These are phyloP conservation scores for Perkinsus chesapeaki DNA, from an alignment of 169 alveolate species.

Conservation along the genomic window DNA sequence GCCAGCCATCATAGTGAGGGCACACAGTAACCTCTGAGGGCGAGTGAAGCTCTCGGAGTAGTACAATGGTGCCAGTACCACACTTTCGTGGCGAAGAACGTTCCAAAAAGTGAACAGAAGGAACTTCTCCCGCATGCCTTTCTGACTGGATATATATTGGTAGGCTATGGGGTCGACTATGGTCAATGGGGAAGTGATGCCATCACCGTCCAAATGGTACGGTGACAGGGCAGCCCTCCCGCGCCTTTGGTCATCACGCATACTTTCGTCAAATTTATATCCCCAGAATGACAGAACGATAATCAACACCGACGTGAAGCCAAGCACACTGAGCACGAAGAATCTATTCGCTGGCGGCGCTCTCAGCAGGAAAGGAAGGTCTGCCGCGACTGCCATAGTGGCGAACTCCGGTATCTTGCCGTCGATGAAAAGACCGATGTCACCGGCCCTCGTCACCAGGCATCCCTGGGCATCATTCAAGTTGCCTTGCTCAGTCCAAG, in stretches of 20 bases:
- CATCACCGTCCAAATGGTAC: conserved; percentile 4
- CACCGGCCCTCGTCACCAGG: not conserved
- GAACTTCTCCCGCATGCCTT: not conserved
- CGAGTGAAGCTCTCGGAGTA: conserved; percentile 18
- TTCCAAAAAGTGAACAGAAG: conserved; percentile 1
- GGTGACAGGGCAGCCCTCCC: not conserved
- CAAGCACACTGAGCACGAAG: not conserved
- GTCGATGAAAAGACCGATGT: conserved; percentile 15
- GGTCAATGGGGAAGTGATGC: not conserved
- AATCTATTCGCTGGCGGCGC: not conserved
- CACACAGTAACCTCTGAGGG: conserved; percentile 16
- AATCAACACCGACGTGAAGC: not conserved
- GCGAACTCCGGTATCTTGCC: not conserved
- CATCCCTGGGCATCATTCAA: conserved; percentile 11
- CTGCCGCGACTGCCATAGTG: not conserved
- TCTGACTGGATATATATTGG: not conserved
- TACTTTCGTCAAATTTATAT: not conserved
- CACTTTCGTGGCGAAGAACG: conserved; percentile 6
- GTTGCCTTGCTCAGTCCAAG: not conserved
- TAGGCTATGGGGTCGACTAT: conserved; percentile 13
- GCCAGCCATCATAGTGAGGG: not conserved
- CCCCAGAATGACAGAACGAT: not conserved
- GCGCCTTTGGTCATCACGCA: not conserved
- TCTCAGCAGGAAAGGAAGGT: not conserved
- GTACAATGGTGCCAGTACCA: not conserved